Percentiles rank a stretch among this genome's conserved stretches.
phyloP scores from a whole-genome alignment of 495 filamentous ascomycete genomes.

The Hypoxylon cercidicola region DNA sequence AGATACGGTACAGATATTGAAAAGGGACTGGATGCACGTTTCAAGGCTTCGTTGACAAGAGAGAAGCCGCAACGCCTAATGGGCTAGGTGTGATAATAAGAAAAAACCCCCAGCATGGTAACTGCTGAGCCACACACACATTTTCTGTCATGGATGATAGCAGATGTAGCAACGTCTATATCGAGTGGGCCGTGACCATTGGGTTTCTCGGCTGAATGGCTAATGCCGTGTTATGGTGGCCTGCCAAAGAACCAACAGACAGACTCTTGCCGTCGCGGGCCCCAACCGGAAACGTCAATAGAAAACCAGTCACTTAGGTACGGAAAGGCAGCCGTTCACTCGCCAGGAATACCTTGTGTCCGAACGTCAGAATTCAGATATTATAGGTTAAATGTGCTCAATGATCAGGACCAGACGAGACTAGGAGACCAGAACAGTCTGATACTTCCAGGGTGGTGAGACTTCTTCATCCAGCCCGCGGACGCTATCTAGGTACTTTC shows the following conservation, averaged over 20 bases:
- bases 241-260: constrained; percentile 56
- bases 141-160: constrained; percentile 50
- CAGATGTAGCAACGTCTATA: constrained; percentile 53
- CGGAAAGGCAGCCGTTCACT: constrained; percentile 39
- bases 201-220: constrained; percentile 64
- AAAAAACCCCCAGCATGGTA: constrained; percentile 49
- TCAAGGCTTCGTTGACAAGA: constrained; percentile 52
- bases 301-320: constrained; percentile 37
- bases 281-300: constrained; percentile 48
- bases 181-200: constrained; percentile 52
- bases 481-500: constrained; percentile 15
- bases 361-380: constrained; percentile 21
- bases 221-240: constrained; percentile 62
- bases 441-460: constrained; percentile 28
- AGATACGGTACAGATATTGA: constrained; percentile 51
- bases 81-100: constrained; percentile 53
- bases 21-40: constrained; percentile 50
- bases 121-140: constrained; percentile 63
- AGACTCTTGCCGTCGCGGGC: constrained; percentile 50
- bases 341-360: constrained; percentile 30
- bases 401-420: constrained; percentile 27
- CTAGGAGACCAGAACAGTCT: constrained; percentile 20
- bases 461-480: constrained; percentile 22
- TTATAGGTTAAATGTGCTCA: constrained; percentile 1
- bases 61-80: constrained; percentile 54